These are phyloP conservation scores for Termitomyces sp. DNA, from an alignment of 768 basidiomycete genomes.

Conservation along the genomic window DNA sequence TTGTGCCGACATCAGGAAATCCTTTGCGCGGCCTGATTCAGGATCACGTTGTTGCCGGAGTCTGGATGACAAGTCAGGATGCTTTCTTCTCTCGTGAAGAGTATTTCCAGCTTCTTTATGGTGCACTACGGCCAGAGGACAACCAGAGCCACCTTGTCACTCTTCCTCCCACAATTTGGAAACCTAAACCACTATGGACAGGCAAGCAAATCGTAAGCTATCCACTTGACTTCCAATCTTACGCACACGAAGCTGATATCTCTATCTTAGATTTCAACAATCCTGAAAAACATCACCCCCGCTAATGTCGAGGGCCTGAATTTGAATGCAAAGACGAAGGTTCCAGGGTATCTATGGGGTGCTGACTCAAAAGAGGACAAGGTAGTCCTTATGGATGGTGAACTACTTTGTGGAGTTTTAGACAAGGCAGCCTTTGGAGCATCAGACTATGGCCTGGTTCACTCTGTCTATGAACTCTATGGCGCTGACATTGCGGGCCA, in stretches of 20 bases:
- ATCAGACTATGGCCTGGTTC: conserved; percentile 91
- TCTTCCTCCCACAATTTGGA: conserved; percentile 89
- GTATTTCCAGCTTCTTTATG: conserved; percentile 94
- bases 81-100: conserved; percentile 94
- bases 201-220: conserved; percentile 89
- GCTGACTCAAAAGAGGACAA: conserved; percentile 76
- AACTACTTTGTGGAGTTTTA: conserved; percentile 88
- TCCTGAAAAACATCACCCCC: conserved; percentile 90
- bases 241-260: not conserved
- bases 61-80: conserved; percentile 99
- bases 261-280: conserved; percentile 75
- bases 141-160: conserved; percentile 70
- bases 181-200: conserved; percentile 89
- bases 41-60: conserved; percentile 96
- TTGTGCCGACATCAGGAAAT: conserved; percentile 98
- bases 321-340: conserved; percentile 81
- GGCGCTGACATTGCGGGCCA: conserved; percentile 86
- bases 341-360: conserved; percentile 84
- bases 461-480: conserved; percentile 95
- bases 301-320: conserved; percentile 74
- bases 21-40: conserved; percentile 97
- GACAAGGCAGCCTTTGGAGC: conserved; percentile 99
- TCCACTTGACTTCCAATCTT: not conserved
- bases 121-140: conserved; percentile 87
- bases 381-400: conserved; percentile 88